Base-by-base conservation (phyloP, 2,329 filamentous ascomycete species). In the Ceratocystis variospora region DNA sequence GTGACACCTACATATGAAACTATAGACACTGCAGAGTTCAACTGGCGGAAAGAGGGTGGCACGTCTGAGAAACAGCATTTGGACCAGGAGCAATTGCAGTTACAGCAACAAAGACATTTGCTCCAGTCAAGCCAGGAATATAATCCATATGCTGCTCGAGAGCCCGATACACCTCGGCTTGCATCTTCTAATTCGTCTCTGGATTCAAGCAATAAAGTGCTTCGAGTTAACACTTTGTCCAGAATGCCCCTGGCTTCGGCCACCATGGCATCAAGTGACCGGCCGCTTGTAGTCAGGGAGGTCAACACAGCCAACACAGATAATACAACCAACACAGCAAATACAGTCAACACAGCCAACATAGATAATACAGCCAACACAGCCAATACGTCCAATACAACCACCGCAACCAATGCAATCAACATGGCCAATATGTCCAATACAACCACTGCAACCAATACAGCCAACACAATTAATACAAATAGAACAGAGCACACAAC, bases 231-330 rank as follows among this genome's bases (percentile, higher is more conserved):
- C 41, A 53, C 66, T n/a, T 62, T 44, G 63, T 44, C 67, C 7
- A 62, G 64, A 17, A 55, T 70, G 33, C 65, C 63, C 17, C 46
- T 69, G 19, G 69, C 64, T 19, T 68, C 68, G 25, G 68, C 69
- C 19, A 70, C 69, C 3, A 69, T 70, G 66, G 62, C 69, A 12
- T 70, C 69, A 2, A 64, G 64, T 5, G 61, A 63, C 62, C 59
- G 67, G 7, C 61, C 66, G 4, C 61, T 66, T 44, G 17, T 48
- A 4, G 46, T 33, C 10, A 22, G 37, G 37, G 3, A 41, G 10
- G 10, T 15, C 37, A 41, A 12, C 37, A 41, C 1, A 41, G 37
- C 37, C 37, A 41, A 41, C 37, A 41, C 3, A 12, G 10, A 3
- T 12, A 41, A 41, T 41, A 41, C 10, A 4, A 2, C 37, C 37